A percentile compares a stretch with the other conserved stretches of the same genome.
These are phyloP conservation scores for Colletotrichum orbiculare DNA, from an alignment of 2,329 filamentous ascomycete species.

Conservation along the genomic window DNA sequence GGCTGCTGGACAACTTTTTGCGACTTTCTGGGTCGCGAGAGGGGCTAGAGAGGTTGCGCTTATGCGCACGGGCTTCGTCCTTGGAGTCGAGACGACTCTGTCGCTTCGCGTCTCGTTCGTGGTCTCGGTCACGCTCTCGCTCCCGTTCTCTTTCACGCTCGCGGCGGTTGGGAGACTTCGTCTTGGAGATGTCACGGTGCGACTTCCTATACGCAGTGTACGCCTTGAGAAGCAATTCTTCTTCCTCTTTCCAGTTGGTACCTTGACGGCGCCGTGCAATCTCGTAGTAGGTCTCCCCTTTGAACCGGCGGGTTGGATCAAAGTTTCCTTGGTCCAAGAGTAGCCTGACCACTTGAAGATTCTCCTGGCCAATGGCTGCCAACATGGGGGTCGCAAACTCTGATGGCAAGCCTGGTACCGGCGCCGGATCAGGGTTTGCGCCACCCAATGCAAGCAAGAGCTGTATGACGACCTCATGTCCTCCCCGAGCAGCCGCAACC, in stretches of 20 bases:
- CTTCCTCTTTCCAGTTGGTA: conserved; percentile 90
- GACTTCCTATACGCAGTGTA: conserved; percentile 73
- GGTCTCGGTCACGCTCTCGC: conserved; percentile 49
- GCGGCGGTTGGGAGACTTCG: conserved; percentile 61
- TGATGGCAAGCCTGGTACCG: conserved; percentile 67
- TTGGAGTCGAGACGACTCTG: conserved; percentile 55
- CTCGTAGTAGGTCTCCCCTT: conserved; percentile 86
- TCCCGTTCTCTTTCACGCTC: conserved; percentile 46
- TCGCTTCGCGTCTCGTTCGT: conserved; percentile 56
- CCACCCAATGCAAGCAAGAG: conserved; percentile 77
- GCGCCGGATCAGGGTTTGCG: conserved; percentile 75
- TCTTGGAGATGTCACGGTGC: conserved; percentile 60
- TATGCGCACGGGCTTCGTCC: conserved; percentile 56
- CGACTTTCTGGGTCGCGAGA: conserved; percentile 55
- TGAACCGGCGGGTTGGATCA: conserved; percentile 82
- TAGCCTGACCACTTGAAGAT: conserved; percentile 85
- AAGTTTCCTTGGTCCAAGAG: conserved; percentile 82
- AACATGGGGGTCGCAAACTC: conserved; percentile 93
- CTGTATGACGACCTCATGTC: conserved; percentile 88
- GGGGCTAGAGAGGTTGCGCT: conserved; percentile 62
- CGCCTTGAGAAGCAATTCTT: conserved; percentile 80
- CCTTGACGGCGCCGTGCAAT: conserved; percentile 85
- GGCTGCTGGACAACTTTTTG: conserved; percentile 54
- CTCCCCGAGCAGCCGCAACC: conserved; percentile 90
- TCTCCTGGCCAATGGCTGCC: conserved; percentile 89